Conservation (phyloP, 306 rosid genomes). For the Pterocarpus santalinus region DNA sequence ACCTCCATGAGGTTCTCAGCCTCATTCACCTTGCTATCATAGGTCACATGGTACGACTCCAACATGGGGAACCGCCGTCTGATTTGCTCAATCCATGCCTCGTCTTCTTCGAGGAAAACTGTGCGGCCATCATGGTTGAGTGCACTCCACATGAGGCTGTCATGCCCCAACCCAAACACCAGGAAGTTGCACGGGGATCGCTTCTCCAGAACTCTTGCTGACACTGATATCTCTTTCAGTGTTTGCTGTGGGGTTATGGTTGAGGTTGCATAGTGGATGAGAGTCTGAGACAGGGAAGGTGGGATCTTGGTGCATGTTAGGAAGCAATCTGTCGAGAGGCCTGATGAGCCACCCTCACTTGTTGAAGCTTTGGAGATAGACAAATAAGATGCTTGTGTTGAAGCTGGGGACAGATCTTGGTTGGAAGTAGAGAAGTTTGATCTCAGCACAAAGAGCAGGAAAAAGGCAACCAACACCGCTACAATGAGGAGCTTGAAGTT, state of each 20-base stretch:
- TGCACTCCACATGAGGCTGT: conserved; percentile 87
- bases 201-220: conserved; percentile 58
- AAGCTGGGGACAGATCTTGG: conserved; percentile 45
- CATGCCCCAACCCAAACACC: conserved; percentile 82
- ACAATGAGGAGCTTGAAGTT: conserved; percentile 67
- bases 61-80: conserved; percentile 59
- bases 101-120: conserved; percentile 77
- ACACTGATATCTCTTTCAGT: conserved; percentile 68
- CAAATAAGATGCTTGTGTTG: conserved; percentile 7
- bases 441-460: conserved; percentile 65
- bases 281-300: conserved; percentile 57
- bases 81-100: conserved; percentile 75
- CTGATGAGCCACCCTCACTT: neutral
- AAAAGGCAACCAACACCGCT: conserved; percentile 56
- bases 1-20: conserved; percentile 70
- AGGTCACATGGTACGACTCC: conserved; percentile 67
- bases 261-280: conserved; percentile 81
- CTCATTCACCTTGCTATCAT: conserved; percentile 72
- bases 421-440: conserved; percentile 53
- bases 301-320: conserved; percentile 64
- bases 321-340: conserved; percentile 26
- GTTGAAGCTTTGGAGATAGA: neutral
- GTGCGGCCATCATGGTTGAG: conserved; percentile 76
- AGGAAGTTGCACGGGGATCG: conserved; percentile 83
- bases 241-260: conserved; percentile 82